Conservation (phyloP, 345 rosid genomes). For the Nasturtium officinale region DNA sequence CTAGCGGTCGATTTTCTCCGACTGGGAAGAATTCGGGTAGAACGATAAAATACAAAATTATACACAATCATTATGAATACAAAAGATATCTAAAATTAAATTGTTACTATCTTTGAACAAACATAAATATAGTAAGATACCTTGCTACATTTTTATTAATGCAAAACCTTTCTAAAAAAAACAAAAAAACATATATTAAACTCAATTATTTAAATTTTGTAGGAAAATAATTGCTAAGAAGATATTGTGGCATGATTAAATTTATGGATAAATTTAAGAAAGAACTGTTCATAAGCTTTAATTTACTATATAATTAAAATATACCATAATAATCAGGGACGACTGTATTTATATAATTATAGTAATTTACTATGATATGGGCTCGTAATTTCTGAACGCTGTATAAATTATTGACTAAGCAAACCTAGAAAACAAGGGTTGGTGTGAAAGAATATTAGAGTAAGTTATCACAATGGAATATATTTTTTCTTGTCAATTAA, state of each 20-base stretch:
- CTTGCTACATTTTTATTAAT: no score
- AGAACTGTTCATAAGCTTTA: not conserved
- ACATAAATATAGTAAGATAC: no score
- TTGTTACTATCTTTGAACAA: not conserved
- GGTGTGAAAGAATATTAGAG: constrained; percentile 26
- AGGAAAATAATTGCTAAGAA: not conserved
- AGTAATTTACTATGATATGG: not conserved
- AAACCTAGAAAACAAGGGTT: constrained; percentile 19
- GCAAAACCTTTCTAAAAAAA: no score
- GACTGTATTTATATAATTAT: not conserved
- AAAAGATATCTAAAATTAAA: not conserved
- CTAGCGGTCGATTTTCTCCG: not conserved
- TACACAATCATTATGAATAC: not conserved
- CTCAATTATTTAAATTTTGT: not conserved
- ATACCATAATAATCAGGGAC: not conserved
- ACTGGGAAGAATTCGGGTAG: not conserved
- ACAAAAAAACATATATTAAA: no score
- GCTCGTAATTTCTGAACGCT: not conserved
- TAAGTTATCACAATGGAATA: not conserved
- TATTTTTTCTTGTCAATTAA: not conserved
- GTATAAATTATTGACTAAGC: constrained; percentile 13
- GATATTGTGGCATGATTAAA: not conserved
- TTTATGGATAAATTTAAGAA: not conserved
- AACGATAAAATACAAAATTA: not conserved
- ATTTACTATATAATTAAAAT: not conserved